Base-by-base conservation (phyloP, 208 protist species). In the Zelonia costaricensis region DNA sequence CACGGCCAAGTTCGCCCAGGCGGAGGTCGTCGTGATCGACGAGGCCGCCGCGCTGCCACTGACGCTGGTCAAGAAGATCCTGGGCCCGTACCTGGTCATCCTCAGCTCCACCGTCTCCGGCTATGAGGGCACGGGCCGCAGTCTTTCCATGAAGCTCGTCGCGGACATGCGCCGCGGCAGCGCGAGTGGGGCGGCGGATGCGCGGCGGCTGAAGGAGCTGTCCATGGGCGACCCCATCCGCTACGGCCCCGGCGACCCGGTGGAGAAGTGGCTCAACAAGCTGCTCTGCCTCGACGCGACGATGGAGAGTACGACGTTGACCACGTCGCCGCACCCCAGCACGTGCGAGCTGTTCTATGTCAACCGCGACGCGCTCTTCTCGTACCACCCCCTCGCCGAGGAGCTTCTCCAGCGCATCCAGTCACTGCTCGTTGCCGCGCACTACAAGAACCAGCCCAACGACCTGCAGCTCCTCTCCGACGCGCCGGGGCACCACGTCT, bases 401-500 rank as follows among this genome's bases (percentile, higher is more conserved):
- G 69, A 79, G 25, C 91, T 99, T 54, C 81, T 99, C 16, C 97
- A 99, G 80, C 78, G 91, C 7, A 84, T 99, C 58, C 92, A 99
- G 76, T 78, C 94, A 0, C 78, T 99, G 23, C 97, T 98, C 40
- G 95, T 98, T 9, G 86, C 94, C 0, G 97, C 92, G 22, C 98
- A 99, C 74, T 99, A 99, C 85, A 99, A 99, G 74, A 99, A 99
- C 74, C 92, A 98, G 48, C 99, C 99, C 2, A 99, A 99, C 79
- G 99, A 99, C 68, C 70, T 99, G 1, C 97, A 99, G 69, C 80
- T 99, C 16, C 89, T 99, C 53, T 97, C 96, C 6, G 99, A 99
- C 76, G 98, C 99, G 0, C 99, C 99, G 5, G 94, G 97, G 18
- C 99, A 99, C 63, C 92, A 98, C 56, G 54, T 99, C 6, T 99